Evolutionary conservation across 192 early-diverging fungal species (phyloP), one percentile per base, ranked within the genome.

Genomic region (Ambispora gerdemannii): DNA sequence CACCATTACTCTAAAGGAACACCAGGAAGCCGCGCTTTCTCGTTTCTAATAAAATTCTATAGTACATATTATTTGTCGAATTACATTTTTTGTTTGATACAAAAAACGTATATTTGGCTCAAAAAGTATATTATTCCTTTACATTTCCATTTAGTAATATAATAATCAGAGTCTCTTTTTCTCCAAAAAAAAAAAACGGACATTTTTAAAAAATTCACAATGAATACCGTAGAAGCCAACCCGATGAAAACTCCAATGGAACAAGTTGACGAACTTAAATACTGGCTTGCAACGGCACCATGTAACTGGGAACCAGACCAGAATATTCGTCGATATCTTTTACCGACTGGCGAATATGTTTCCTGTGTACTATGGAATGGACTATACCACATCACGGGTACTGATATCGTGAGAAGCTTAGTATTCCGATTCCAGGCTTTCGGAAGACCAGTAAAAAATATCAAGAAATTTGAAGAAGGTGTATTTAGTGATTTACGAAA

Each of bases 401-500:
- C 95, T 1, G 97, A 98, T 76, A 97, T 98, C 73, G 92, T 97
- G 30, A 83, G 93, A 28, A 88, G 89, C 0, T 85, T 98, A 1
- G 86, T 91, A 43, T 95, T 91, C 74, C 91, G 97, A 25, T 97
- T 98, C 73, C 88, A 95, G 64, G 90, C 86, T 47, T 92, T 97
- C 78, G 89, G 89, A 38, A 83, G 95, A 11, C 92, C 92, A 15
- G 92, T 98, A 19, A 79, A 77, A 49, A 93, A 93, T 64, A 81
- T 91, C 61, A 96, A 97, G 76, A 98, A 98, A 83, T 97, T 98
- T 77, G 95, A 98, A 78, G 97, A 98, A 77, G 97, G 95, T 67
- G 89, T 98, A 7, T 98, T 98, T 75, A 92, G 90, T 56, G 97
- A 98, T 73, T 81, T 98, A 67, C 77, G 97, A 53, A 96, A 95